Evolutionary conservation across 495 filamentous ascomycete genomes (phyloP), one percentile per base, ranked within the genome.

Genomic region (Neurospora sp.): DNA sequence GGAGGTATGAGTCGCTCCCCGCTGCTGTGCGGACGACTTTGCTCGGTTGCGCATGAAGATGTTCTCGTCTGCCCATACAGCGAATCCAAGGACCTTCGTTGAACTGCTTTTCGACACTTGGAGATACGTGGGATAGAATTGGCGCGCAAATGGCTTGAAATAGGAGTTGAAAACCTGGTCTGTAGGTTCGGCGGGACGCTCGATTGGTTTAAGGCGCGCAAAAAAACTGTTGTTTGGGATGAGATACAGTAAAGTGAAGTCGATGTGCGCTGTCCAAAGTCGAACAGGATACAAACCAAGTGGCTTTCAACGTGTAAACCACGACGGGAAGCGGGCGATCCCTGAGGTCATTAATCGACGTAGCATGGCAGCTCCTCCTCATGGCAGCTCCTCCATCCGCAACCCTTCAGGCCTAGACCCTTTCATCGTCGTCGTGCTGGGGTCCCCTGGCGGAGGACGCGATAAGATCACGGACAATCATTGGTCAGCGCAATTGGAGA

Each of bases 1-100:
- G 53, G 53, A 35, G 53, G 53, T 35, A 71, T 75, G 73, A 72
- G 73, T 53, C 53, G 53, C 53, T 73, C 71, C 72, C 71, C 75
- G 75, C 75, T 72, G 75, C 70, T 75, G 76, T 74, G 76, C 78
- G 74, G 77, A 72, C 71, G 77, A 68, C 75, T 61, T 75, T 68
- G 72, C 73, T 75, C 76, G 74, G 77, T 75, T 77, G 77, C 72
- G 79, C 78, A 80, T 80, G 71, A 77, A 80, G 74, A 73, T 70
- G 38, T 69, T 40, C 6, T 70, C 73, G 70, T 72, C 70, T 65
- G 44, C 77, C 77, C 78, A 78, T 80, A 75, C 71, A 74, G 72
- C 71, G 73, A 71, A 69, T 27, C 53, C 7, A 35, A 37, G 53
- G 6, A 35, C 7, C 27, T 8, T 14, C 27, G 53, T 35, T 65